Evolutionary conservation across 345 rosid species (phyloP), one percentile per base, ranked within the genome.

Genomic region (Aquilaria sinensis): DNA sequence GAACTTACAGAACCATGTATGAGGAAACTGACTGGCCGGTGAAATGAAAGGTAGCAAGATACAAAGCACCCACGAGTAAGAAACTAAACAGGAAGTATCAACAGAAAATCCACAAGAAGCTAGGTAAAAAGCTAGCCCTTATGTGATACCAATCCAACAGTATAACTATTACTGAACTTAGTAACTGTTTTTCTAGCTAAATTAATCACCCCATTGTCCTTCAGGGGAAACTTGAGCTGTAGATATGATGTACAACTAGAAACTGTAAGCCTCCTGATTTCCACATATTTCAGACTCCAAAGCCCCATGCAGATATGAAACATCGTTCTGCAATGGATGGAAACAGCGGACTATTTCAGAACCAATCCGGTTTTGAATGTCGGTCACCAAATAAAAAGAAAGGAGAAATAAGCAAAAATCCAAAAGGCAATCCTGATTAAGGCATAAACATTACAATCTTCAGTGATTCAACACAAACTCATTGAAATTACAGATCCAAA

Each of bases 321-420:
- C 29, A 57, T 46, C 31, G 30, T 66, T 69, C 81, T 80, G 77
- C 77, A 65, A 4, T 47, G 62, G 57, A 54, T 50, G 58, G 9
- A 51, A 67, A 51, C 56, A 31, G 43, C 12, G 58, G 29, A 47
- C 10, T 5, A 52, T 59, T 60, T 56, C 49, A 62, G 12, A 55
- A 6, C 3, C 3, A 34, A 34, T 3, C 3, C 8, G 43, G 43
- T 37, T 37, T 37, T 37, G 43, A 37, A 37, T 3, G 43, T 37
- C 8, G 43, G 4, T 3, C 4, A 37, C 43, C 43, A 37, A 5
- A 37, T 37, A 37, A 4, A 37, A 37, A 37, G 4, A 37, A 37
- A 4, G 43, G 43, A 37, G 43, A 37, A 8, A 8, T 37, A 3
- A 37, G 8, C 43, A 37, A 8, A 37, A 37, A 37, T 0, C 23